phyloP scores from a whole-genome alignment of 306 rosid genomes.

The Oxytropis ochrocephala region DNA sequence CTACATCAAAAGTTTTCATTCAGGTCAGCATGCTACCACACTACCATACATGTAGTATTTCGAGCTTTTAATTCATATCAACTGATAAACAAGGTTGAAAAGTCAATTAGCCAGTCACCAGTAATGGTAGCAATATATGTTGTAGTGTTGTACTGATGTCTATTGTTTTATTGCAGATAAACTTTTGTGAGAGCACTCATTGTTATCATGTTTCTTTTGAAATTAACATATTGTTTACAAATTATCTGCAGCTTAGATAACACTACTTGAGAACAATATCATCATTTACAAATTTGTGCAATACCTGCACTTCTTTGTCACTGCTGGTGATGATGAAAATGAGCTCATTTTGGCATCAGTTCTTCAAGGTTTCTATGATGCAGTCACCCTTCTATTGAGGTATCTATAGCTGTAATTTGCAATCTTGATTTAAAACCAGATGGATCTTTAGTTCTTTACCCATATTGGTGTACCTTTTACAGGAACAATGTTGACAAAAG shows the following conservation, averaged over 20 bases:
- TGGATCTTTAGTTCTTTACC: neutral
- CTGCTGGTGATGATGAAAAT: slow-evolving; percentile 93
- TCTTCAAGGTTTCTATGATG: slow-evolving; percentile 90
- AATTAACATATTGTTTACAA: slow-evolving; percentile 1
- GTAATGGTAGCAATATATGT: too few relatives aligned
- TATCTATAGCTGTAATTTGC: slow-evolving; percentile 18
- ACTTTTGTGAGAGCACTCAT: too few relatives aligned
- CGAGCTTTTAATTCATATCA: neutral
- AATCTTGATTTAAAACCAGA: neutral
- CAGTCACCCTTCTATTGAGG: slow-evolving; percentile 84
- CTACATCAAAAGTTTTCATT: neutral
- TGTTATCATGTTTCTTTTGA: slow-evolving; percentile 21
- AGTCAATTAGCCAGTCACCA: too few relatives aligned
- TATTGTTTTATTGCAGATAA: too few relatives aligned
- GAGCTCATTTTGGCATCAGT: too few relatives aligned
- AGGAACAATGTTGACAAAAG: slow-evolving; percentile 89
- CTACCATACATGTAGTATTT: neutral
- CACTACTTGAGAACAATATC: slow-evolving; percentile 74
- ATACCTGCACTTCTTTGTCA: slow-evolving; percentile 94
- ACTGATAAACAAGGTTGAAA: too few relatives aligned
- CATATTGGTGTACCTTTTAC: slow-evolving; percentile 16
- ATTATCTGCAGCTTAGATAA: slow-evolving; percentile 71
- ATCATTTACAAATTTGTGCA: slow-evolving; percentile 78
- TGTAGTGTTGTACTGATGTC: too few relatives aligned
- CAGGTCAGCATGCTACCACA: neutral